Evolutionary conservation across 2,329 filamentous ascomycete genomes (phyloP).

Genomic region (Bipolaris bicolor): DNA sequence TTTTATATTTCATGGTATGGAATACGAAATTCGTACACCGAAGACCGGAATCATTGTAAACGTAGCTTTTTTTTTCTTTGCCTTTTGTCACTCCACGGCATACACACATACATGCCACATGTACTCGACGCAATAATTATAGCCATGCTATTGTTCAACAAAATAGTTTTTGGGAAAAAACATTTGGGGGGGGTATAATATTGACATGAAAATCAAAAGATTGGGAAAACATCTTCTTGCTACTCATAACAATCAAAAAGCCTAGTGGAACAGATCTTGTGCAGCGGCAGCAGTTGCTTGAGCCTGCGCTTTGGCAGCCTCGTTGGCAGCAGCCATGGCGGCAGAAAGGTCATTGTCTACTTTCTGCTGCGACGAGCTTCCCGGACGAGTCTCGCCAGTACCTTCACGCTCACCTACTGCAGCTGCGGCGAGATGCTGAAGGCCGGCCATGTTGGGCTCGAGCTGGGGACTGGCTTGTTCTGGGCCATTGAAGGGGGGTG

Average conservation of each 20-base stretch:
- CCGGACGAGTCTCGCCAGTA: conserved; percentile 15
- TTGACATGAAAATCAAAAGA: conserved; percentile 2
- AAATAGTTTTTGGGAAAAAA: no score
- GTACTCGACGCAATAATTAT: no score
- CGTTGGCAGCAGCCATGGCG: conserved; percentile 46
- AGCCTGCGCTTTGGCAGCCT: conserved; percentile 23
- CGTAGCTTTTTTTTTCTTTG: no score
- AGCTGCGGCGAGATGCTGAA: conserved; percentile 48
- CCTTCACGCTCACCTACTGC: conserved; percentile 48
- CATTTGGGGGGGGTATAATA: conserved; percentile 8
- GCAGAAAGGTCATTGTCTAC: conserved; percentile 46
- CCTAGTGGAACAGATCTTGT: conserved; percentile 22
- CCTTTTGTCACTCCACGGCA: no score
- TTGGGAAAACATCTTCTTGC: not conserved
- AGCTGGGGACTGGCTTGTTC: conserved; percentile 36
- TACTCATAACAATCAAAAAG: not conserved
- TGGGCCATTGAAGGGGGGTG: conserved; percentile 23
- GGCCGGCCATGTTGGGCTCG: conserved; percentile 47
- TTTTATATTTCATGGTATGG: no score
- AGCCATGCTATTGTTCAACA: no score
- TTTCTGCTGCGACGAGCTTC: conserved; percentile 23
- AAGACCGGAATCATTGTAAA: no score
- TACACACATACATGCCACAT: no score
- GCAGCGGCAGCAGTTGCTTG: conserved; percentile 45
- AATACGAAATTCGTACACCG: no score